Evolutionary conservation across 192 early-diverging fungal species (phyloP).

Genomic region (Coemansia sp.): DNA sequence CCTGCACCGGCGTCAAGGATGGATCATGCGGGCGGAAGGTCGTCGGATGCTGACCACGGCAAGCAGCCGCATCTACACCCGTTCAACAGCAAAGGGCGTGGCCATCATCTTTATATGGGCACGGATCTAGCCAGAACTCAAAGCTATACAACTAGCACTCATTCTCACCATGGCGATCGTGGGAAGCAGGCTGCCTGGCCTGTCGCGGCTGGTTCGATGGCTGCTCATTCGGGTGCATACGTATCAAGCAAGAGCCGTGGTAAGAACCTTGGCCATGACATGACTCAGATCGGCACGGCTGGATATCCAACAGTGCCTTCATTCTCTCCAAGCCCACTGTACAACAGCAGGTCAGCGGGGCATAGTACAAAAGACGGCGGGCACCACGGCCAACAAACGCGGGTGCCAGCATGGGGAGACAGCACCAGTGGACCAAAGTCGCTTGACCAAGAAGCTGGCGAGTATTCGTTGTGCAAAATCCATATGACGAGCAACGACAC

Average conservation of each 20-base stretch:
- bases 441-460: conserved; percentile 30
- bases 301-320: background rate
- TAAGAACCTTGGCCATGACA: background rate
- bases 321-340: background rate
- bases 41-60: conserved; percentile 8
- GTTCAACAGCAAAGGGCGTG: conserved; percentile 20
- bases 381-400: background rate
- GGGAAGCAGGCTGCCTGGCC: conserved; percentile 23
- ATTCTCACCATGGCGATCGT: background rate
- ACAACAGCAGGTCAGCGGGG: background rate
- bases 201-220: conserved; percentile 15
- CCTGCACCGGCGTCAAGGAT: conserved; percentile 36
- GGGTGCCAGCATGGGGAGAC: conserved; percentile 2
- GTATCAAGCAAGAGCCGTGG: background rate
- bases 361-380: background rate
- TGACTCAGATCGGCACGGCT: background rate
- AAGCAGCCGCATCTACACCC: background rate
- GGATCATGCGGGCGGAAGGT: conserved; percentile 4
- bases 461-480: conserved; percentile 43
- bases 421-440: conserved; percentile 10
- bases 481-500: conserved; percentile 38
- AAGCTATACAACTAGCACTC: background rate
- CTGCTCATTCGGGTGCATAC: background rate
- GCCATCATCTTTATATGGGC: conserved; percentile 12
- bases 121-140: background rate